phyloP scores from a whole-genome alignment of 2,329 filamentous ascomycete species.

The Ophiostoma sp. region DNA sequence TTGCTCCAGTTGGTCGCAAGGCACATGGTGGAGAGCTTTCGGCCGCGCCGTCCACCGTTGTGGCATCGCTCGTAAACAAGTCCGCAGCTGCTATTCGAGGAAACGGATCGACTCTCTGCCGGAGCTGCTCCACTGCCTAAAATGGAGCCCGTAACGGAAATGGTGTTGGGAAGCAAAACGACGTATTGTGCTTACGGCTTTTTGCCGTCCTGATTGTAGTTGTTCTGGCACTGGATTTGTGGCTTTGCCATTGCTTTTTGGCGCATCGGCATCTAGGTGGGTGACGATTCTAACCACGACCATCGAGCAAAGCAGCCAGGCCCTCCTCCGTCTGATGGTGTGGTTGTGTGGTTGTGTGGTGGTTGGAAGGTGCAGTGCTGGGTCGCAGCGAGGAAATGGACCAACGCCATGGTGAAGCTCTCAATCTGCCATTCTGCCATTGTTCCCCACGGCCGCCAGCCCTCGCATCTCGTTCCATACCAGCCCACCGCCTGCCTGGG shows the following conservation, averaged over 20 bases:
- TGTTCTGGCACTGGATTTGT: not conserved
- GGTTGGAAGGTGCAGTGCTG: not conserved
- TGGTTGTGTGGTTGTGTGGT: not conserved
- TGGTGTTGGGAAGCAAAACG: not conserved
- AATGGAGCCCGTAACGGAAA: not conserved
- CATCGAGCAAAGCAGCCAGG: not conserved
- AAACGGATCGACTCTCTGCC: constrained; percentile 9
- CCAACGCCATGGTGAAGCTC: not conserved
- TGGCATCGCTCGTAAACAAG: constrained; percentile 21
- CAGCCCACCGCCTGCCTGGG: constrained; percentile 8
- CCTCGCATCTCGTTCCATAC: constrained; percentile 1
- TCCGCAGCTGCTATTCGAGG: constrained; percentile 5
- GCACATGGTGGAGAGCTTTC: constrained; percentile 18
- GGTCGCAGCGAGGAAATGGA: not conserved
- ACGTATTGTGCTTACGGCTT: constrained; percentile 1
- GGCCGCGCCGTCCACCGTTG: constrained; percentile 18
- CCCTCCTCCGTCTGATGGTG: not conserved
- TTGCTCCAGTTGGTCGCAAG: not conserved
- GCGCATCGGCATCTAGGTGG: constrained; percentile 4
- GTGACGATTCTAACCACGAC: not conserved
- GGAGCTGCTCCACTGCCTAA: constrained; percentile 18
- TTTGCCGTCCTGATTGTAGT: not conserved
- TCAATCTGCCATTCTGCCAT: not conserved
- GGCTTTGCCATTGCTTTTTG: constrained; percentile 2
- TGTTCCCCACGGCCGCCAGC: not conserved